phyloP scores from a whole-genome alignment of 768 basidiomycete genomes.

The Podaxis mareebaensis region DNA sequence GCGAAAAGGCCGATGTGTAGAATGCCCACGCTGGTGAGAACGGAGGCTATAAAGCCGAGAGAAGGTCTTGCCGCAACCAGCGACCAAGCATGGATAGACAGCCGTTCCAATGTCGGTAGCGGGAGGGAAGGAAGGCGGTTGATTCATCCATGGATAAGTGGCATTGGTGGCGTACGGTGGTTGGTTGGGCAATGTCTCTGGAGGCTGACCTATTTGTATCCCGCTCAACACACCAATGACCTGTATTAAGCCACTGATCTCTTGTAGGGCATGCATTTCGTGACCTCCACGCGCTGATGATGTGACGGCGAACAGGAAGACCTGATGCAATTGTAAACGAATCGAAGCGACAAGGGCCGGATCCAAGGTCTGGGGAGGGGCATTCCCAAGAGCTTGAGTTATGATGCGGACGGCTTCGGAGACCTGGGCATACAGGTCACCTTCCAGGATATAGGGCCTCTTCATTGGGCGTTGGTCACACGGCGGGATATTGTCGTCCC shows the following conservation, averaged over 20 bases:
- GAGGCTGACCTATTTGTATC: conserved; percentile 61
- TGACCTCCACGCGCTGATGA: conserved; percentile 55
- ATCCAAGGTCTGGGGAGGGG: conserved; percentile 48
- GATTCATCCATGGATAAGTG: conserved; percentile 35
- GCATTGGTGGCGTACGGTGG: conserved; percentile 31
- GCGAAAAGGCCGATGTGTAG: conserved; percentile 63
- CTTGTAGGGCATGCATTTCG: conserved; percentile 63
- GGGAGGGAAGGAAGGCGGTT: conserved; percentile 25
- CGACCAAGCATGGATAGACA: conserved; percentile 76
- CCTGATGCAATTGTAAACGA: conserved; percentile 70
- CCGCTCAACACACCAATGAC: conserved; percentile 80
- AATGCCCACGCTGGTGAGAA: conserved; percentile 68
- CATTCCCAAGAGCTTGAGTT: conserved; percentile 45
- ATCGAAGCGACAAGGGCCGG: conserved; percentile 67
- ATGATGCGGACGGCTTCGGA: conserved; percentile 61
- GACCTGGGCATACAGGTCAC: conserved; percentile 56
- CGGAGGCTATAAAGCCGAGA: conserved; percentile 69
- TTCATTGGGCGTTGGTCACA: conserved; percentile 37
- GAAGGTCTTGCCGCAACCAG: conserved; percentile 68
- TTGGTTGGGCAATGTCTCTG: conserved; percentile 34
- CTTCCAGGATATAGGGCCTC: conserved; percentile 43
- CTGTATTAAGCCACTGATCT: conserved; percentile 80
- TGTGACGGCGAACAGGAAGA: conserved; percentile 78
- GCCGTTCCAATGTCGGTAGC: conserved; percentile 65
- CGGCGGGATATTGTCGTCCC: conserved; percentile 32